phyloP scores from a whole-genome alignment of 352 stramenopile genomes.

The Phytopythium vexans region DNA sequence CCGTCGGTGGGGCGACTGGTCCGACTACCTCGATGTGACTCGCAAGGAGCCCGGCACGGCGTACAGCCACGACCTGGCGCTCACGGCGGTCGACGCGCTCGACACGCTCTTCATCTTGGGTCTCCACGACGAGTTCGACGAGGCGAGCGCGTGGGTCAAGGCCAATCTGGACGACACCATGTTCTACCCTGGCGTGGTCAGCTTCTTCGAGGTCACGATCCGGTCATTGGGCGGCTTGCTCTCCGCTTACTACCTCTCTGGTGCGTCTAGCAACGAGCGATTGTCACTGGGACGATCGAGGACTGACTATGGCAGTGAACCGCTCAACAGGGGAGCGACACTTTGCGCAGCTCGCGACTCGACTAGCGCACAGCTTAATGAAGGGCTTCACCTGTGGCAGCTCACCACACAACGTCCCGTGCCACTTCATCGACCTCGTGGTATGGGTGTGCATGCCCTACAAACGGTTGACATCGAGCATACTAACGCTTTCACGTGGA shows the following conservation, averaged over 20 bases:
- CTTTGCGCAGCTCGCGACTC: conserved; percentile 37
- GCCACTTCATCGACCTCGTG: conserved; percentile 31
- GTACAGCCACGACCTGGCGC: conserved; percentile 59
- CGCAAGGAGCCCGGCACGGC: conserved; percentile 14
- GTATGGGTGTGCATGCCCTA: conserved; percentile 9
- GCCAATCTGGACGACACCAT: conserved; percentile 33
- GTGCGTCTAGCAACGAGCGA: conserved; percentile 5
- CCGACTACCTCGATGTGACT: conserved; percentile 35
- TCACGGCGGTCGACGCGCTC: conserved; percentile 59
- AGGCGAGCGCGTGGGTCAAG: conserved; percentile 52
- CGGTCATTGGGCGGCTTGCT: conserved; percentile 54
- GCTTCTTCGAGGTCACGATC: conserved; percentile 64
- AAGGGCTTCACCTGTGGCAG: conserved; percentile 31
- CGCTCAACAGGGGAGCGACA: conserved; percentile 24
- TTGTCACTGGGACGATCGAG: background rate
- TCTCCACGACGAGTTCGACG: conserved; percentile 56
- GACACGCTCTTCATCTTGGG: conserved; percentile 71
- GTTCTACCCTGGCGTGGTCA: conserved; percentile 33
- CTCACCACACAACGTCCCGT: conserved; percentile 18
- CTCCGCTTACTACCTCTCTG: conserved; percentile 50
- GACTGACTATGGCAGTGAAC: background rate
- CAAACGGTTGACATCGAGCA: background rate
- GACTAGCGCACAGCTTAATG: conserved; percentile 30
- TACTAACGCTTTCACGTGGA: conserved; percentile 6
- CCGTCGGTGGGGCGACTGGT: conserved; percentile 29